Percentiles rank a stretch among this genome's conserved stretches.
phyloP scores from a whole-genome alignment of 2,329 filamentous ascomycete species.

The Xylaria sp. region DNA sequence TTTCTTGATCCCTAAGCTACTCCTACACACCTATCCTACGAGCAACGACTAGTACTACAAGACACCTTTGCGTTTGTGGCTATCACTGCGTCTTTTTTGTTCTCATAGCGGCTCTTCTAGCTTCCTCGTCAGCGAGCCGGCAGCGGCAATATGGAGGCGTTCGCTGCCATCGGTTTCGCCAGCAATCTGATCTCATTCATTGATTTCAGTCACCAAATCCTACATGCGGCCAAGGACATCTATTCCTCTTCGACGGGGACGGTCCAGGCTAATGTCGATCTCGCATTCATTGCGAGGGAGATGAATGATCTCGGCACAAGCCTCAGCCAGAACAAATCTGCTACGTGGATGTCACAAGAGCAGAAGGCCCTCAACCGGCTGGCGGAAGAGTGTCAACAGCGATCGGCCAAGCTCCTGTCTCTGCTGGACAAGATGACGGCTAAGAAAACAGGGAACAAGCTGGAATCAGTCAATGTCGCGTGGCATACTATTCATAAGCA shows the following conservation, averaged over 20 bases:
- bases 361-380: slow-evolving; percentile 10
- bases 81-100: too few relatives aligned
- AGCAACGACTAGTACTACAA: too few relatives aligned
- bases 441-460: not conserved
- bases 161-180: slow-evolving; percentile 15
- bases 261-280: slow-evolving; percentile 6
- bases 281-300: slow-evolving; percentile 8
- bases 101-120: too few relatives aligned
- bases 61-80: too few relatives aligned
- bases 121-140: too few relatives aligned
- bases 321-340: not conserved
- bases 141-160: slow-evolving; percentile 18
- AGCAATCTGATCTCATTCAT: slow-evolving; percentile 21
- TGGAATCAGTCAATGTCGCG: slow-evolving; percentile 2
- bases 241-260: slow-evolving; percentile 5
- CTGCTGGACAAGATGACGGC: slow-evolving; percentile 10
- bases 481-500: slow-evolving; percentile 2
- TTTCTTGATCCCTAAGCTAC: too few relatives aligned
- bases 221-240: slow-evolving; percentile 11
- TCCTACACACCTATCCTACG: too few relatives aligned
- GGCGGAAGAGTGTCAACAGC: slow-evolving; percentile 7
- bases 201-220: slow-evolving; percentile 9
- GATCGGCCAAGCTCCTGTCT: slow-evolving; percentile 9
- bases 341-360: slow-evolving; percentile 5
- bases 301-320: slow-evolving; percentile 9